Evolutionary conservation across 1,284 basidiomycete species (phyloP).

Genomic region (Mixia osmundae): DNA sequence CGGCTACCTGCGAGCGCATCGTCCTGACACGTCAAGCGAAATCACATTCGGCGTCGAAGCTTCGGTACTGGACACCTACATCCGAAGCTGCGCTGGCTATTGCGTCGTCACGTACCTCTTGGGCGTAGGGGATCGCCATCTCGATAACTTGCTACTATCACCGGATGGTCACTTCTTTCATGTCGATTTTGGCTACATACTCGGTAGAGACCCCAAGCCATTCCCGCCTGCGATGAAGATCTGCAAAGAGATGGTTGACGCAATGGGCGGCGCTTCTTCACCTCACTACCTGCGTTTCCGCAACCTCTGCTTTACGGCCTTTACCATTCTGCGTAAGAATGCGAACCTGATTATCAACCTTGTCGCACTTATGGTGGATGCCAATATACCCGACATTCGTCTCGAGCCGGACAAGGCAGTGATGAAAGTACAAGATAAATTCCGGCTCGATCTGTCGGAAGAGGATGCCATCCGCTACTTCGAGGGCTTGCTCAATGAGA

Average conservation of each 20-base stretch:
- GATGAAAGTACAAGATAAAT: slow-evolving; percentile 65
- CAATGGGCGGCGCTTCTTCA: slow-evolving; percentile 88
- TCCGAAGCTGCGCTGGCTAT: slow-evolving; percentile 92
- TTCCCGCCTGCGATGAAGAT: slow-evolving; percentile 97
- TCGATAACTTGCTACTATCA: slow-evolving; percentile 81
- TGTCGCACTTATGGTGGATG: slow-evolving; percentile 91
- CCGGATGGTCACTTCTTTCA: slow-evolving; percentile 52
- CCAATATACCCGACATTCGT: slow-evolving; percentile 93
- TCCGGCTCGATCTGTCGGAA: slow-evolving; percentile 73
- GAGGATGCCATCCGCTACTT: slow-evolving; percentile 85
- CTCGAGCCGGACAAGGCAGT: slow-evolving; percentile 38
- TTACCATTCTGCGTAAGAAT: slow-evolving; percentile 80
- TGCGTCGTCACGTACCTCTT: slow-evolving; percentile 93
- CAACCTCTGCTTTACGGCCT: slow-evolving; percentile 84
- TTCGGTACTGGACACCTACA: slow-evolving; percentile 80
- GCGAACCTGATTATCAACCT: slow-evolving; percentile 96
- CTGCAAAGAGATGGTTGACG: slow-evolving; percentile 98
- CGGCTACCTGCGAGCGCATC: slow-evolving; percentile 59
- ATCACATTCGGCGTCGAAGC: slow-evolving; percentile 83
- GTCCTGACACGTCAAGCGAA: slow-evolving; percentile 76
- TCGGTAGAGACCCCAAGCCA: slow-evolving; percentile 91
- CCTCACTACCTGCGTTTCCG: slow-evolving; percentile 86
- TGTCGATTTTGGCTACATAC: slow-evolving; percentile 96
- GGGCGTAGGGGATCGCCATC: slow-evolving; percentile 88
- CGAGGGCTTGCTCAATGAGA: slow-evolving; percentile 78